These are phyloP conservation scores for Talaromyces sp. DNA, from an alignment of 2,329 filamentous ascomycete species.

Conservation along the genomic window DNA sequence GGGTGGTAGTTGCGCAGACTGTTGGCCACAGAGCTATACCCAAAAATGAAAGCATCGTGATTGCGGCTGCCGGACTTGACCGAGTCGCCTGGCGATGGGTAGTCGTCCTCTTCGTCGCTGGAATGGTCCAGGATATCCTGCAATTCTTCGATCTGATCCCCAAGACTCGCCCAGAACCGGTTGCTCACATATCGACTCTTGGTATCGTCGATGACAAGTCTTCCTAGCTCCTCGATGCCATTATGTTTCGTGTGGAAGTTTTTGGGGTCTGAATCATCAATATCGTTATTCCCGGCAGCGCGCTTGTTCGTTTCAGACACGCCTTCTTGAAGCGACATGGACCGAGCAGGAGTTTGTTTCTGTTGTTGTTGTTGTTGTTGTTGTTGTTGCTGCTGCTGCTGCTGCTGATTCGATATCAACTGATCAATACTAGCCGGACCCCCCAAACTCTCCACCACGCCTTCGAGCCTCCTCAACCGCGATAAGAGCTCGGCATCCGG, in stretches of 20 bases:
- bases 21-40: conserved; percentile 52
- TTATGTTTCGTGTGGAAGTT: conserved; percentile 24
- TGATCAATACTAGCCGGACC: conserved; percentile 34
- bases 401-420: background rate
- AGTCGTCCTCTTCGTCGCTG: conserved; percentile 49
- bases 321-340: background rate
- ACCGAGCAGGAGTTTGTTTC: background rate
- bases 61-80: conserved; percentile 41
- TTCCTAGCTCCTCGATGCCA: conserved; percentile 44
- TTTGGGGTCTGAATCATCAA: conserved; percentile 18
- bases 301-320: background rate
- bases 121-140: conserved; percentile 56
- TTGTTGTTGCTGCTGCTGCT: background rate
- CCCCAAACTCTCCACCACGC: conserved; percentile 56
- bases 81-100: conserved; percentile 40
- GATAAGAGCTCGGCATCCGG: conserved; percentile 57
- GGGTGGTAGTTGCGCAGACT: conserved; percentile 56
- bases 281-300: background rate
- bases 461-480: conserved; percentile 54
- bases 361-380: background rate
- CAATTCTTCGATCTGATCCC: conserved; percentile 60
- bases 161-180: conserved; percentile 56
- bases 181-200: conserved; percentile 59
- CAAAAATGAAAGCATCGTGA: conserved; percentile 58
- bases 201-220: conserved; percentile 56